Conservation (phyloP, 1,284 basidiomycete species). For the Tilletia indica region DNA sequence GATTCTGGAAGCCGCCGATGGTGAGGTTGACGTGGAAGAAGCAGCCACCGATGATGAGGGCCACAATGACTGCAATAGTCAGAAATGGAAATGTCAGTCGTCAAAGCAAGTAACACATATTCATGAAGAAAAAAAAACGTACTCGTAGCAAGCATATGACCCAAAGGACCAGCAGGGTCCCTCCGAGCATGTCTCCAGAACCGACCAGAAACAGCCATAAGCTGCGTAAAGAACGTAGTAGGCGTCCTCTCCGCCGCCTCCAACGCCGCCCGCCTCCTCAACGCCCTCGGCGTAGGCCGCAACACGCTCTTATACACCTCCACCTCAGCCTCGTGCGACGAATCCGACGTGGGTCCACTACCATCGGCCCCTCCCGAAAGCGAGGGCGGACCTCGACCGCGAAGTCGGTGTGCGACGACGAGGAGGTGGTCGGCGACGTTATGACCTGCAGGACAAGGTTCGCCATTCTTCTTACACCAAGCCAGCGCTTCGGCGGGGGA, state of each 20-base stretch:
- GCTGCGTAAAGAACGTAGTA: slow-evolving; percentile 40
- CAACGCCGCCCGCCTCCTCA: slow-evolving; percentile 19
- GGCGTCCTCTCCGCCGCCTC: slow-evolving; percentile 25
- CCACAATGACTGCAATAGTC: slow-evolving; percentile 26
- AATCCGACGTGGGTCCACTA: too few species aligned
- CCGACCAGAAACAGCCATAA: slow-evolving; percentile 30
- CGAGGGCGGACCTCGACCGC: too few species aligned
- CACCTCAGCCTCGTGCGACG: neutral
- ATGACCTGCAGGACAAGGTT: slow-evolving; percentile 35
- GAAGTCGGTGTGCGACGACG: slow-evolving; percentile 28
- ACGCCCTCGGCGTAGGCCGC: neutral
- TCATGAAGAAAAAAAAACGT: too few species aligned
- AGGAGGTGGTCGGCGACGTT: slow-evolving; percentile 45
- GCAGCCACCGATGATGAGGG: slow-evolving; percentile 40
- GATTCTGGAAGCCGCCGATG: slow-evolving; percentile 38
- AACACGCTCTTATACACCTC: slow-evolving; percentile 5
- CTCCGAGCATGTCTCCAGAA: slow-evolving; percentile 34
- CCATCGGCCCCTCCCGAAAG: too few species aligned
- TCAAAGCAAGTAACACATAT: too few species aligned
- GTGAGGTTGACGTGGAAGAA: slow-evolving; percentile 44
- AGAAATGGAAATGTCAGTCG: too few species aligned
- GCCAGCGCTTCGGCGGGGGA: slow-evolving; percentile 29
- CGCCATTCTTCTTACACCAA: slow-evolving; percentile 37
- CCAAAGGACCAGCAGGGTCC: slow-evolving; percentile 34
- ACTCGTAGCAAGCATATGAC: slow-evolving; percentile 34